phyloP scores from a whole-genome alignment of 164 flowering plant species.

The Nelumbo lutea region DNA sequence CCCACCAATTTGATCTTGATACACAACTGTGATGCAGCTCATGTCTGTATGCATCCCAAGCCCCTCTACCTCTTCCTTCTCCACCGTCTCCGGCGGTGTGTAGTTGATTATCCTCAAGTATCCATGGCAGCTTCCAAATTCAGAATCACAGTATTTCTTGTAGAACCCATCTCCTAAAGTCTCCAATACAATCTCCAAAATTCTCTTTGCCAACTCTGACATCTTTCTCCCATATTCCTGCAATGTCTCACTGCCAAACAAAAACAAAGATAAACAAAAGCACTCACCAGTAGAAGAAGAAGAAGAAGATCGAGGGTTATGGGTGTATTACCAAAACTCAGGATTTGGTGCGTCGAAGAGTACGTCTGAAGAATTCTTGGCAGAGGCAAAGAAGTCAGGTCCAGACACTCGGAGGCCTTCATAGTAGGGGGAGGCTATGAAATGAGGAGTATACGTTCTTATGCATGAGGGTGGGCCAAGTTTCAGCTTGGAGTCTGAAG shows the following conservation, averaged over 20 bases:
- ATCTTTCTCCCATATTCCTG: slow-evolving; percentile 73
- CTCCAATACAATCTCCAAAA: slow-evolving; percentile 40
- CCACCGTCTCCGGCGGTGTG: slow-evolving; percentile 38
- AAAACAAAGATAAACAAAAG: neutral
- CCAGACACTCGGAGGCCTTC: slow-evolving; percentile 80
- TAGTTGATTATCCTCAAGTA: slow-evolving; percentile 75
- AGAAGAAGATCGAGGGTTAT: neutral
- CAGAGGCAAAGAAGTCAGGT: slow-evolving; percentile 69
- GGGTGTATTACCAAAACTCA: slow-evolving; percentile 50
- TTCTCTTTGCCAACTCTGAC: slow-evolving; percentile 49
- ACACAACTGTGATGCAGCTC: slow-evolving; percentile 81
- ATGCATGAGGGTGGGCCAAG: slow-evolving; percentile 63
- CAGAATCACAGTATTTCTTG: slow-evolving; percentile 34
- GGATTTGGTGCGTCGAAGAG: slow-evolving; percentile 37
- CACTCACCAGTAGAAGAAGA: neutral
- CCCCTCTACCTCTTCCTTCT: slow-evolving; percentile 56
- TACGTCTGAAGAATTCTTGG: slow-evolving; percentile 48
- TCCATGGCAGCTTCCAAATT: slow-evolving; percentile 68
- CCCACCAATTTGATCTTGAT: slow-evolving; percentile 77
- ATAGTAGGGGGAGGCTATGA: slow-evolving; percentile 87
- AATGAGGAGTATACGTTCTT: slow-evolving; percentile 76
- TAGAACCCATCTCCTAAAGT: slow-evolving; percentile 51
- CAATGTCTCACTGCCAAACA: slow-evolving; percentile 47
- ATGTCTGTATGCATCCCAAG: slow-evolving; percentile 95
- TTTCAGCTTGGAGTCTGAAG: slow-evolving; percentile 51